Evolutionary conservation across 345 rosid genomes (phyloP).

Genomic region (Bruguiera parviflora): DNA sequence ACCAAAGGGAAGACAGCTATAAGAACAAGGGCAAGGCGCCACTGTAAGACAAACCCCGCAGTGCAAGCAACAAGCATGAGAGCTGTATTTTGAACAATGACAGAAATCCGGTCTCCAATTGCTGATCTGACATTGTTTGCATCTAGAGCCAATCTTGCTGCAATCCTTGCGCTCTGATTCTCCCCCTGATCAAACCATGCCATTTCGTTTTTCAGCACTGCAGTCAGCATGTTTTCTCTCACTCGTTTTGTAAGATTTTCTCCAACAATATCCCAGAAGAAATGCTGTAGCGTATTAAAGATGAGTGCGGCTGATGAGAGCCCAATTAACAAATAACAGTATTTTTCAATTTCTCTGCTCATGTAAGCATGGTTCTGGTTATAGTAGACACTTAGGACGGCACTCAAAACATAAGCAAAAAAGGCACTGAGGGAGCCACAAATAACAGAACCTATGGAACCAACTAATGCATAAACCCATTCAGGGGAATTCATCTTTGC

Average conservation of each 20-base stretch:
- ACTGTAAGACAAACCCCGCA: slow-evolving; percentile 90
- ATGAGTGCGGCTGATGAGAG: slow-evolving; percentile 90
- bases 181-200: slow-evolving; percentile 99
- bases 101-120: slow-evolving; percentile 91
- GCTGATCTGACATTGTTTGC: slow-evolving; percentile 98
- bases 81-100: slow-evolving; percentile 94
- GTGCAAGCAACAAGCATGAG: slow-evolving; percentile 96
- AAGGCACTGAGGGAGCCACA: slow-evolving; percentile 95
- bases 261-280: slow-evolving; percentile 96
- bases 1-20: slow-evolving; percentile 93
- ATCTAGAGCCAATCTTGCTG: slow-evolving; percentile 89
- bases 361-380: slow-evolving; percentile 77
- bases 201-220: slow-evolving; percentile 89
- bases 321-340: slow-evolving; percentile 86
- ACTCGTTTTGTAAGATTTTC: slow-evolving; percentile 97
- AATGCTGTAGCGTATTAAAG: slow-evolving; percentile 94
- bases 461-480: slow-evolving; percentile 85
- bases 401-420: slow-evolving; percentile 93
- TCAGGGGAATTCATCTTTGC: slow-evolving; percentile 97
- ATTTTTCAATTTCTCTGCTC: slow-evolving; percentile 80
- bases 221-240: slow-evolving; percentile 84
- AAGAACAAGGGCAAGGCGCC: slow-evolving; percentile 98
- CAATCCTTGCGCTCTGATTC: slow-evolving; percentile 85
- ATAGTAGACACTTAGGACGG: slow-evolving; percentile 87
- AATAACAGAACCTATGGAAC: slow-evolving; percentile 82